A percentile compares a stretch with the other conserved stretches of the same genome.
Evolutionary conservation across 371 early-diverging fungal genomes (phyloP).

Genomic region (Mucor irregularis): DNA sequence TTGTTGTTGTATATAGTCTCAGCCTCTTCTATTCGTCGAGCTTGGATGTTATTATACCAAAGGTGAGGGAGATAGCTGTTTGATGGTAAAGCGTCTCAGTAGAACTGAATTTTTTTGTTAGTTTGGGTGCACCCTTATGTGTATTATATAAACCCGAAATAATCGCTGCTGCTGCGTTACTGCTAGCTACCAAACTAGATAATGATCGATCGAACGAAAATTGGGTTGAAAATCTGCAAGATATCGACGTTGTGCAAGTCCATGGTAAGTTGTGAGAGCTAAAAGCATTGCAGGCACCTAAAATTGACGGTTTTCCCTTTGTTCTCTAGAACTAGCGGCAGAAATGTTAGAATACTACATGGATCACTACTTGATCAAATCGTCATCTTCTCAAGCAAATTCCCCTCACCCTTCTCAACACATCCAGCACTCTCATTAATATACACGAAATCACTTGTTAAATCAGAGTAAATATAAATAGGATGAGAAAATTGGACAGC

Average conservation of each 20-base stretch:
- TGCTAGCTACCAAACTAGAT: conserved; percentile 29
- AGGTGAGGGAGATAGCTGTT: conserved; percentile 21
- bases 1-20: conserved; percentile 28
- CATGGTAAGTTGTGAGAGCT: conserved; percentile 21
- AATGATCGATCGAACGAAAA: conserved; percentile 19
- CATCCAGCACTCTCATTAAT: conserved; percentile 5
- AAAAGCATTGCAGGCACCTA: neutral
- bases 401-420: conserved; percentile 26
- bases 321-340: conserved; percentile 27
- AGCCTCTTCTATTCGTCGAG: conserved; percentile 49
- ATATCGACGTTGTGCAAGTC: conserved; percentile 30
- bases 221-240: conserved; percentile 28
- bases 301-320: neutral
- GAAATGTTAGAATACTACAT: conserved; percentile 37
- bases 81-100: neutral
- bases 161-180: conserved; percentile 43
- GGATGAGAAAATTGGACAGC: too few species aligned
- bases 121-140: conserved; percentile 38
- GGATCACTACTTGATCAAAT: conserved; percentile 26
- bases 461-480: neutral
- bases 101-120: conserved; percentile 16
- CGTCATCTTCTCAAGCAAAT: conserved; percentile 15
- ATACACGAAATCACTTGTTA: neutral
- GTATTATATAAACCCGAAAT: conserved; percentile 31
- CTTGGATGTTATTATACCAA: conserved; percentile 71